phyloP scores from a whole-genome alignment of 768 basidiomycete species.

The Mrakia hoshinonis region DNA sequence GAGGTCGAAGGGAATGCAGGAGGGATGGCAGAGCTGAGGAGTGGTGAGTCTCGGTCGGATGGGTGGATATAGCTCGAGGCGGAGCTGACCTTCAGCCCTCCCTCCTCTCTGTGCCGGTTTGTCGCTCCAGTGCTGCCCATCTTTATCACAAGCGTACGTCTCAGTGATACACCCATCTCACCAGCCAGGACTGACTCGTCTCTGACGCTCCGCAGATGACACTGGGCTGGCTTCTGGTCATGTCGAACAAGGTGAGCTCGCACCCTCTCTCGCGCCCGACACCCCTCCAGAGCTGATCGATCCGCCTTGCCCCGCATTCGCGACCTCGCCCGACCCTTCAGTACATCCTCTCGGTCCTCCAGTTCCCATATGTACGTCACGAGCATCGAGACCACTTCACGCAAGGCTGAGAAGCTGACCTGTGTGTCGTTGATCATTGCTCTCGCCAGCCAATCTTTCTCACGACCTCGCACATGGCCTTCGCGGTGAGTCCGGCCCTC shows the following conservation, averaged over 20 bases:
- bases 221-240: constrained; percentile 15
- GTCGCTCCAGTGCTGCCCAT: no score
- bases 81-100: no score
- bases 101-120: no score
- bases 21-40: no score
- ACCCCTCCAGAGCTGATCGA: not conserved
- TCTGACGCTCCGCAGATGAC: not conserved
- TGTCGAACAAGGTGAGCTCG: constrained; percentile 18
- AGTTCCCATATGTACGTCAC: not conserved
- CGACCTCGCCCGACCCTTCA: constrained; percentile 38
- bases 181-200: no score
- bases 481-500: constrained; percentile 64
- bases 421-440: not conserved
- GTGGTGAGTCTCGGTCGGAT: no score
- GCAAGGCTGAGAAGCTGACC: not conserved
- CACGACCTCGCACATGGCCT: constrained; percentile 24
- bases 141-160: no score
- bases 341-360: constrained; percentile 47
- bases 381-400: not conserved
- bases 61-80: no score
- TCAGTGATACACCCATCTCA: no score
- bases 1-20: no score
- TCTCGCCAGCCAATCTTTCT: constrained; percentile 22
- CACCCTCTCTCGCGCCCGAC: not conserved
- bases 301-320: not conserved